Evolutionary conservation across 345 rosid genomes (phyloP), one percentile per base, ranked within the genome.

Genomic region (Gossypium thurberi): DNA sequence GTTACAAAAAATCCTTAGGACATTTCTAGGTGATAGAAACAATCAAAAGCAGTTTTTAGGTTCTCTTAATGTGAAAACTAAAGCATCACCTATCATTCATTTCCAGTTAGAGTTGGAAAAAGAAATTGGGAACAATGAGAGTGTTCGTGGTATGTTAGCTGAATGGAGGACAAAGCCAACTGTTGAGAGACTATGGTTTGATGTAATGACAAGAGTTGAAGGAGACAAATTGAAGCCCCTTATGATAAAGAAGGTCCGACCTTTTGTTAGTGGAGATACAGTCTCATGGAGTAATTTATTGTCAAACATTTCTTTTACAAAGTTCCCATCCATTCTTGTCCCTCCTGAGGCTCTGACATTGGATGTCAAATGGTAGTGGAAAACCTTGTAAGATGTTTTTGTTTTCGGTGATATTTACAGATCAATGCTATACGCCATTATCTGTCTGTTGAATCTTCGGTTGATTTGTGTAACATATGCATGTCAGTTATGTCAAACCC

Each of bases 291-390:
- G 93, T 75, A 87, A 78, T 80, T 72, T 90, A 20, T 81, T 88
- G 87, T 86, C 82, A 6, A 90, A 92, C 53, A 80, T 90, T 69
- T 90, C 96, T 23, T 92, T 90, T 65, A 92, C 96, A 0, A 83
- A 87, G 89, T 88, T 90, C 77, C 86, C 95, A 28, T 87, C 92
- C 12, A 73, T 88, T 51, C 87, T 92, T 44, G 89, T 83, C 70
- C 96, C 92, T 77, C 84, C 89, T 9, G 96, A 92, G 80, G 86
- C 97, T 69, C 80, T 92, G 74, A 92, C 96, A 42, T 85, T 92
- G 75, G 96, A 83, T 79, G 85, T 92, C 69, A 92, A 87, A 82
- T 92, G 97, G 96, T 90, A 87, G 81, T 0, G 13, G 14, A 23
- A 67, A 44, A 46, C 23, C 21, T 56, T 55, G 72, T 43, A 66